phyloP scores from a whole-genome alignment of 257 asterid species.

The Solanum pinnatisectum region DNA sequence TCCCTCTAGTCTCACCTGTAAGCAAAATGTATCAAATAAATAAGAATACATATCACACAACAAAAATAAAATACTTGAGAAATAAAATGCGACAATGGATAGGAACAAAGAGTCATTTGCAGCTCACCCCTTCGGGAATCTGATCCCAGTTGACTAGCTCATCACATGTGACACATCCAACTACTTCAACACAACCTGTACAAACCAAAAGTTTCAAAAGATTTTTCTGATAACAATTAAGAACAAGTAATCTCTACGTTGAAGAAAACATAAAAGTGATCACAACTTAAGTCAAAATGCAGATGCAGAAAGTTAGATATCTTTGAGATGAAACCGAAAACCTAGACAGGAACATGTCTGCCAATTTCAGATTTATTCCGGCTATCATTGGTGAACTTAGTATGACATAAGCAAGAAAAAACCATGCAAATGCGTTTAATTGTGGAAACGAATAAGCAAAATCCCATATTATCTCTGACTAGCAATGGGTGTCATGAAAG shows the following conservation, averaged over 20 bases:
- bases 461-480: neutral
- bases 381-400: neutral
- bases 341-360: neutral
- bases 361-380: neutral
- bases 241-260: neutral
- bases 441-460: neutral
- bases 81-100: neutral
- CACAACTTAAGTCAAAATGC: neutral
- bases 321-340: neutral
- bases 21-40: conserved; percentile 1
- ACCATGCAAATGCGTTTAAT: neutral
- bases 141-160: conserved; percentile 79
- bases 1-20: conserved; percentile 82
- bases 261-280: neutral
- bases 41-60: neutral
- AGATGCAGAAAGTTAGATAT: neutral
- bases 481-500: neutral
- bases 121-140: conserved; percentile 56
- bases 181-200: conserved; percentile 82
- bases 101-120: neutral
- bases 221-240: neutral
- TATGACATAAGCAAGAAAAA: neutral
- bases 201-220: neutral
- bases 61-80: neutral
- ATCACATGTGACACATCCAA: conserved; percentile 69